phyloP scores from a whole-genome alignment of 257 asterid species.

The Fraxinus cuspidata region DNA sequence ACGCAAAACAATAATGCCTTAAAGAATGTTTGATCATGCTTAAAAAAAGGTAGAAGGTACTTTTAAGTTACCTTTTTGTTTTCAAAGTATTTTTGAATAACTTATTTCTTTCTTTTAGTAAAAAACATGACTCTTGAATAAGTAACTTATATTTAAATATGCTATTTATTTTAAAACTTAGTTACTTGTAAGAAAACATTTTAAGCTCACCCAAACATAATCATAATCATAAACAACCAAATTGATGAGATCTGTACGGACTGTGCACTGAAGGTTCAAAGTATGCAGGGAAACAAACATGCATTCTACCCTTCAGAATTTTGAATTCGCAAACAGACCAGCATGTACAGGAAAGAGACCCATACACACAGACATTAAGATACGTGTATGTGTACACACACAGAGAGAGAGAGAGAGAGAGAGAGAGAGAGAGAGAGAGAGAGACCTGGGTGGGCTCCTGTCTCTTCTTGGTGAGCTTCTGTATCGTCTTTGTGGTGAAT shows the following conservation, averaged over 20 bases:
- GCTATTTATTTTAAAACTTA: too few relatives aligned
- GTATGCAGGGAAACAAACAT: background rate
- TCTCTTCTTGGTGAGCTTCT: conserved; percentile 77
- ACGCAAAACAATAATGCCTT: background rate
- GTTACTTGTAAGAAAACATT: background rate
- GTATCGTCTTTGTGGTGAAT: conserved; percentile 66
- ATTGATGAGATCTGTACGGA: background rate
- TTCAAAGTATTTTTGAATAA: background rate
- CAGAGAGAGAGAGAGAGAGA: conserved; percentile 6
- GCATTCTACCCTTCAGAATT: background rate
- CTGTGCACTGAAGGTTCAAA: background rate
- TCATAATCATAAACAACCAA: background rate
- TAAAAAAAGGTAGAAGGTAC: background rate
- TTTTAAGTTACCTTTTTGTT: background rate
- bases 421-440: conserved; percentile 10
- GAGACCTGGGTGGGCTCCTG: conserved; percentile 89
- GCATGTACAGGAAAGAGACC: background rate
- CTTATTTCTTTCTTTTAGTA: background rate
- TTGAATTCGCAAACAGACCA: background rate
- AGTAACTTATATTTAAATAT: too few relatives aligned
- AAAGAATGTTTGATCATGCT: background rate
- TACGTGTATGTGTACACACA: background rate
- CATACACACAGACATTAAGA: background rate
- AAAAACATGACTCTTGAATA: background rate
- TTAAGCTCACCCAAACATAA: background rate